phyloP scores from a whole-genome alignment of 2,329 filamentous ascomycete species.

The Calonectria montana region DNA sequence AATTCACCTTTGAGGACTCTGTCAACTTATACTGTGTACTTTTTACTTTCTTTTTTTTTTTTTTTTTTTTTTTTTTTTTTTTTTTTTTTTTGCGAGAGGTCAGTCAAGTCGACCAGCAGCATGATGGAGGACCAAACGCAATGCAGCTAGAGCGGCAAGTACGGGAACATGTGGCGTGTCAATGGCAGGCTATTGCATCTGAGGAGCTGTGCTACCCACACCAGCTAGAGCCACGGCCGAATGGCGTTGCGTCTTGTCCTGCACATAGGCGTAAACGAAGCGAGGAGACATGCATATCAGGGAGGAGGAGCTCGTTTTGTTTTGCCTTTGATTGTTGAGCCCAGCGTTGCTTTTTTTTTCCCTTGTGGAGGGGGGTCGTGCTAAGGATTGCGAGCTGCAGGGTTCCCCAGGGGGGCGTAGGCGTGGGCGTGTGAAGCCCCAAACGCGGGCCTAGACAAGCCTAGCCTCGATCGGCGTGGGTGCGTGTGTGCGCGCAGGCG shows the following conservation, averaged over 20 bases:
- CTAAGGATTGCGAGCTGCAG: not conserved
- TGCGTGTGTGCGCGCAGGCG: not conserved
- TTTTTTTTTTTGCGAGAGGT: too few species aligned
- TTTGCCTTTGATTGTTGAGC: not conserved
- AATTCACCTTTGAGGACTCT: not conserved
- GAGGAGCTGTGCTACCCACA: not conserved
- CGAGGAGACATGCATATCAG: not conserved
- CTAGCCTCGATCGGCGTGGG: not conserved
- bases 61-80: not conserved
- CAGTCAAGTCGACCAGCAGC: not conserved
- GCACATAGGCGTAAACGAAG: not conserved
- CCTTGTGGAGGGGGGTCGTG: not conserved
- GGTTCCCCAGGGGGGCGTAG: not conserved
- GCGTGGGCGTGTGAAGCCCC: not conserved
- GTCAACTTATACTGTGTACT: not conserved
- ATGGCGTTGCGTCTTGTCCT: not conserved
- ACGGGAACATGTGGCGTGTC: not conserved
- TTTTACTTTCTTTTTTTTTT: not conserved
- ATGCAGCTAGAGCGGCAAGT: not conserved
- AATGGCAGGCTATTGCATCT: not conserved
- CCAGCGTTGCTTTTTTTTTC: not conserved
- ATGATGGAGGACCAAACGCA: not conserved
- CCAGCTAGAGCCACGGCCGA: not conserved
- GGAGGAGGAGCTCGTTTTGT: not conserved
- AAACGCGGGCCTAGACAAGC: not conserved